Base-by-base conservation (phyloP, 1,284 basidiomycete genomes). In the Fomitopsis palustris region DNA sequence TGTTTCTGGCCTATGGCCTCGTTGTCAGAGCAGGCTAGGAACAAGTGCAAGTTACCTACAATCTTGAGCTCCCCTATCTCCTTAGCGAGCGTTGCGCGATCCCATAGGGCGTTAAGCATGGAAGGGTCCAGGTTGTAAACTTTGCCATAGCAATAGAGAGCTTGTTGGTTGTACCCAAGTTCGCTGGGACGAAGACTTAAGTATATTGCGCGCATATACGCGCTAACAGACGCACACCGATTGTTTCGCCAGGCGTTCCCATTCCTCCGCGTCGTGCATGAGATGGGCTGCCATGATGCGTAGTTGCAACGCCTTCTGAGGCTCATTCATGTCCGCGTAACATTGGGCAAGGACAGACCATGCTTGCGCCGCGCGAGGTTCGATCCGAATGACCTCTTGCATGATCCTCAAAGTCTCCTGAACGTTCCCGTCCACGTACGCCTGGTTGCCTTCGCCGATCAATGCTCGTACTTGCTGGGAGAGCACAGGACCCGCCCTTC, bases 321-420 rank as follows among this genome's bases (percentile, higher is more conserved):
- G 70, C 59, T 96, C 85, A 1, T 81, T 79, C 66, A 85, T 75
- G 65, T 93, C 90, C 29, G 84, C 81, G 67, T 92, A 88, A 65
- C 90, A 91, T 62, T 88, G 85, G 1, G 90, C 92, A 3, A 97
- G 82, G 0, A 95, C 92, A 9, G 86, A 84, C 95, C 96, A 98
- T 0, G 95, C 93, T 4, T 86, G 76, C 4, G 83, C 80, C 9
- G 94, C 91, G 35, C 90, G 86, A 2, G 95, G 94, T 72, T 98
- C 96, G 58, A 96, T 94, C 9, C 93, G 85, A 59, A 98, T 95
- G 63, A 98, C 92, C 70, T 98, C 93, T 69, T 92, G 87, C 81
- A 96, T 92, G 47, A 89, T 83, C 23, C 84, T 81, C 37, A 94
- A 88, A 1, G 94, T 90, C 64, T 88, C 82, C 1, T 81, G 75